phyloP scores from a whole-genome alignment of 805 yeast species.

The Blastobotrys parvus region DNA sequence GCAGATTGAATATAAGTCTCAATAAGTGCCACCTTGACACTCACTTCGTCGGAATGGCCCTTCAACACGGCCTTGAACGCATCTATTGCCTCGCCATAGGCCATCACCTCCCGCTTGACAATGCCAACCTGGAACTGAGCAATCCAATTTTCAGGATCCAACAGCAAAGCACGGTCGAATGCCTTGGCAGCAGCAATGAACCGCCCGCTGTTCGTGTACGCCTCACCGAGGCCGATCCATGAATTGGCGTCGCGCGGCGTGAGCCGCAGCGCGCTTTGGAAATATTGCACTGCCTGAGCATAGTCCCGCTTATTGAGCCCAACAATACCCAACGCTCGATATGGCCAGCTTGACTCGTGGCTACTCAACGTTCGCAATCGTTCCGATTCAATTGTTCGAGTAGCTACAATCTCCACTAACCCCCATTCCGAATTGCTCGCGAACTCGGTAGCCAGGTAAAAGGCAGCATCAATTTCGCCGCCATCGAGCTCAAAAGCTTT shows the following conservation, averaged over 20 bases:
- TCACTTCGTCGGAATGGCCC: slow-evolving; percentile 40
- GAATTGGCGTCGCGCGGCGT: slow-evolving; percentile 61
- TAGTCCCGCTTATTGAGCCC: slow-evolving; percentile 63
- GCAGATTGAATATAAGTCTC: slow-evolving; percentile 53
- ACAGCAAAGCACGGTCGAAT: slow-evolving; percentile 51
- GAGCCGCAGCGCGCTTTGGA: slow-evolving; percentile 75
- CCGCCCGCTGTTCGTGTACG: slow-evolving; percentile 77
- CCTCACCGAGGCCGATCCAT: slow-evolving; percentile 97
- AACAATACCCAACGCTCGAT: slow-evolving; percentile 74
- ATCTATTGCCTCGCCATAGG: slow-evolving; percentile 52
- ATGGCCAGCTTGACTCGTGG: slow-evolving; percentile 58
- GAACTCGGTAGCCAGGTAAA: slow-evolving; percentile 60
- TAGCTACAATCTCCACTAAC: slow-evolving; percentile 66
- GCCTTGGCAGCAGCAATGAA: slow-evolving; percentile 82
- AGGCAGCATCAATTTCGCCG: slow-evolving; percentile 67
- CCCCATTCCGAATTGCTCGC: slow-evolving; percentile 71
- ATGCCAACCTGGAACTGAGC: slow-evolving; percentile 61
- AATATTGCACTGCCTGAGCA: slow-evolving; percentile 76
- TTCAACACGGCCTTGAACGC: slow-evolving; percentile 37
- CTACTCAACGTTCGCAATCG: slow-evolving; percentile 29
- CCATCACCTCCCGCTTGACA: slow-evolving; percentile 54
- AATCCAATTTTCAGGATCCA: slow-evolving; percentile 50
- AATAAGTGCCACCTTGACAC: slow-evolving; percentile 44
- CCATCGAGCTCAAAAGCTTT: slow-evolving; percentile 85
- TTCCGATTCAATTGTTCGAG: slow-evolving; percentile 56